These are phyloP conservation scores for Geotrichum europaeum DNA, from an alignment of 1,139 yeast species.

Conservation along the genomic window DNA sequence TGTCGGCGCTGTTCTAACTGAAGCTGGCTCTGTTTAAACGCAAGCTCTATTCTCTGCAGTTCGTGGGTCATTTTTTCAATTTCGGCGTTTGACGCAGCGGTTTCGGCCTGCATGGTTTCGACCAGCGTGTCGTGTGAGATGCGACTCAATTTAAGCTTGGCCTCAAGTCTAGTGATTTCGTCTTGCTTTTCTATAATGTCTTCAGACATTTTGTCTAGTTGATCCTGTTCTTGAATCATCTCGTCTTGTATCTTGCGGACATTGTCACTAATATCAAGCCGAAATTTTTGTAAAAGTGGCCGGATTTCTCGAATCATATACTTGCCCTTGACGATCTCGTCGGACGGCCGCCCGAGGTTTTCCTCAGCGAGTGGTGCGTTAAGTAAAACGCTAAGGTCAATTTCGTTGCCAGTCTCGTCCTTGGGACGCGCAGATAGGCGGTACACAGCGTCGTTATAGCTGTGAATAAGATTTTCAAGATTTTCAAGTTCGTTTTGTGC, in stretches of 20 bases:
- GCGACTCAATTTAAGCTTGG: constrained; percentile 49
- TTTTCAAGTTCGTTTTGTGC: constrained; percentile 46
- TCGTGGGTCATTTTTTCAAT: constrained; percentile 62
- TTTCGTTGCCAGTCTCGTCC: constrained; percentile 22
- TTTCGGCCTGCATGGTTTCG: constrained; percentile 51
- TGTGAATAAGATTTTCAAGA: constrained; percentile 47
- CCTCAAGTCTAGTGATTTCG: constrained; percentile 53
- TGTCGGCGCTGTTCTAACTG: constrained; percentile 54
- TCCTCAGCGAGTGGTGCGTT: constrained; percentile 34
- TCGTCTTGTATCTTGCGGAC: constrained; percentile 57
- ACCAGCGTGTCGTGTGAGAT: constrained; percentile 53
- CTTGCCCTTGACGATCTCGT: constrained; percentile 34
- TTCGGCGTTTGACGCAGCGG: constrained; percentile 53
- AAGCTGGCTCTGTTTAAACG: constrained; percentile 49
- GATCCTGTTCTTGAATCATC: constrained; percentile 52
- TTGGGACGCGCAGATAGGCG: constrained; percentile 39
- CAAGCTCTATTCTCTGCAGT: constrained; percentile 47
- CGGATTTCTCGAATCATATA: constrained; percentile 36
- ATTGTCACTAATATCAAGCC: constrained; percentile 44
- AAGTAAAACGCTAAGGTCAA: constrained; percentile 32
- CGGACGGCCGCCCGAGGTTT: constrained; percentile 42
- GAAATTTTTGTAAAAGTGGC: constrained; percentile 41
- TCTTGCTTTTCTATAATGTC: constrained; percentile 53
- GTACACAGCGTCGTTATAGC: constrained; percentile 51
- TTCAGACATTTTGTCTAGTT: constrained; percentile 51